phyloP scores from a whole-genome alignment of 768 basidiomycete species.

The Suillus sp. region DNA sequence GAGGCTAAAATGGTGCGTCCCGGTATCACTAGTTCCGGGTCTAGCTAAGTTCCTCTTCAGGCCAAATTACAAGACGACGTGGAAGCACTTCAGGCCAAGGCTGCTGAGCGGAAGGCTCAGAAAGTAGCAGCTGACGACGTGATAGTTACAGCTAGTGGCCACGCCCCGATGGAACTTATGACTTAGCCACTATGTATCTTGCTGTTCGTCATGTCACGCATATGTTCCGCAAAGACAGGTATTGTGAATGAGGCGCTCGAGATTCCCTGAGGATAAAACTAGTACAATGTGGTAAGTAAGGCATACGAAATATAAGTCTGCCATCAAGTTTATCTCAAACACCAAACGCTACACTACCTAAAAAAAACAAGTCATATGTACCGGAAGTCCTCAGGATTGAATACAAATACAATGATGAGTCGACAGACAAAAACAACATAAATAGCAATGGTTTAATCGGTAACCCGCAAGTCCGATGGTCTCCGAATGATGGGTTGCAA shows the following conservation, averaged over 20 bases:
- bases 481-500: not conserved
- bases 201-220: not conserved
- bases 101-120: slow-evolving; percentile 45
- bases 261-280: slow-evolving; percentile 9
- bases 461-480: slow-evolving; percentile 24
- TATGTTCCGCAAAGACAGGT: not conserved
- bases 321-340: slow-evolving; percentile 1
- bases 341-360: not conserved
- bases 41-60: slow-evolving; percentile 34
- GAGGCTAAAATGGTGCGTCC: slow-evolving; percentile 56
- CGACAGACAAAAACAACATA: slow-evolving; percentile 8
- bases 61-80: slow-evolving; percentile 61
- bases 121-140: slow-evolving; percentile 31
- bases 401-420: slow-evolving; percentile 21
- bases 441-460: slow-evolving; percentile 6
- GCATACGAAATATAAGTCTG: slow-evolving; percentile 9
- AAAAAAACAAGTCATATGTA: not conserved
- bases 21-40: not conserved
- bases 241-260: slow-evolving; percentile 1
- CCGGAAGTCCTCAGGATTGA: not conserved
- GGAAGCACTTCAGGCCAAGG: slow-evolving; percentile 51
- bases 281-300: slow-evolving; percentile 14
- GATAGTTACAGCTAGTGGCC: slow-evolving; percentile 30
- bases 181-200: slow-evolving; percentile 14
- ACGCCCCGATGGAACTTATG: slow-evolving; percentile 33